phyloP scores from a whole-genome alignment of 1,284 basidiomycete genomes.

The Ganoderma resinaceum region DNA sequence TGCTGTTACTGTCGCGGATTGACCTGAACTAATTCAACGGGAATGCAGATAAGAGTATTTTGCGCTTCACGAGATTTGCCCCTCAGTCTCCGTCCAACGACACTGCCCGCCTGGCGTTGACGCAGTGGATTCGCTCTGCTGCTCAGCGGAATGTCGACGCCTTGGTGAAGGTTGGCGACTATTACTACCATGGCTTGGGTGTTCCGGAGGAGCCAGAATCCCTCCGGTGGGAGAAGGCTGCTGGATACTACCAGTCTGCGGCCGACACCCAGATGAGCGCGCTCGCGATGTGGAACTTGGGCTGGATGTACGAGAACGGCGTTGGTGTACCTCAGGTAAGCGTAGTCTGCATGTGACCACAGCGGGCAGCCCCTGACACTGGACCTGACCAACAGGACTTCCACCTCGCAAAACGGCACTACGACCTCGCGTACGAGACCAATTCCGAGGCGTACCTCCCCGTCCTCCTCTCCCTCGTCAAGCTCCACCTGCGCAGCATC shows the following conservation, averaged over 20 bases:
- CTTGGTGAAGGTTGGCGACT: slow-evolving; percentile 95
- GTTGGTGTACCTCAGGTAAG: slow-evolving; percentile 84
- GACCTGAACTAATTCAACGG: background rate
- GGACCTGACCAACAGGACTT: slow-evolving; percentile 72
- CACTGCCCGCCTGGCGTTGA: slow-evolving; percentile 83
- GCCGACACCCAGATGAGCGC: slow-evolving; percentile 92
- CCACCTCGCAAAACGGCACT: slow-evolving; percentile 96
- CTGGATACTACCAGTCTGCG: slow-evolving; percentile 92
- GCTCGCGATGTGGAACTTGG: slow-evolving; percentile 97
- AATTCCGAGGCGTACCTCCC: slow-evolving; percentile 92
- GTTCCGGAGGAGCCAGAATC: slow-evolving; percentile 67
- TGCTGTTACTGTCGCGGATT: background rate
- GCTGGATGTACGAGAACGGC: slow-evolving; percentile 99
- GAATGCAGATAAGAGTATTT: slow-evolving; percentile 71
- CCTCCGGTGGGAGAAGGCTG: slow-evolving; percentile 84
- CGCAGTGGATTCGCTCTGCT: slow-evolving; percentile 95
- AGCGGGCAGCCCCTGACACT: background rate
- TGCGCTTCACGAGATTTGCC: slow-evolving; percentile 73
- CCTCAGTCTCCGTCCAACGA: slow-evolving; percentile 75
- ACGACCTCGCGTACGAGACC: slow-evolving; percentile 88
- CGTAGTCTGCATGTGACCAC: slow-evolving; percentile 22
- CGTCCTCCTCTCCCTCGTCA: slow-evolving; percentile 82
- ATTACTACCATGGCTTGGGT: slow-evolving; percentile 91
- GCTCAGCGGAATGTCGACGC: slow-evolving; percentile 95
- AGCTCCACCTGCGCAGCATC: slow-evolving; percentile 84